Evolutionary conservation across 2,329 filamentous ascomycete genomes (phyloP).

Genomic region (Colletotrichum sidae): DNA sequence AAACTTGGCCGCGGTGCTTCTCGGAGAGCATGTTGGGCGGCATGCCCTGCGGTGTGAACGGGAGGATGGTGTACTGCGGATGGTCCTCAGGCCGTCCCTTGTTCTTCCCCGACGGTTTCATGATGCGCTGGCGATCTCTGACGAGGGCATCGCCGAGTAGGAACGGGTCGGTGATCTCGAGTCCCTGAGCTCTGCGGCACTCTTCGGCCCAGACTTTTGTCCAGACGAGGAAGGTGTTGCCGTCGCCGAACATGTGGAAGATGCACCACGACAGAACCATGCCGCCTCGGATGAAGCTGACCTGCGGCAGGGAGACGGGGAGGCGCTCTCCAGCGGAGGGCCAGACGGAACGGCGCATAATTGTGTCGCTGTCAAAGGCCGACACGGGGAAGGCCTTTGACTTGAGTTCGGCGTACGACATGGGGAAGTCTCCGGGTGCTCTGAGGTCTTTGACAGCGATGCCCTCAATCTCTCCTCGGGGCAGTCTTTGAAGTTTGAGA

Average conservation of each 20-base stretch:
- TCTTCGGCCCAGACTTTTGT: conserved; percentile 25
- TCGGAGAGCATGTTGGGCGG: conserved; percentile 12
- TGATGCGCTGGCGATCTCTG: conserved; percentile 18
- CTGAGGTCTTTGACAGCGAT: conserved; percentile 24
- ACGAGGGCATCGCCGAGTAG: conserved; percentile 15
- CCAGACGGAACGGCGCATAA: conserved; percentile 15
- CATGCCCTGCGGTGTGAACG: conserved; percentile 15
- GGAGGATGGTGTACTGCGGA: conserved; percentile 28
- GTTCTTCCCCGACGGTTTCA: conserved; percentile 6
- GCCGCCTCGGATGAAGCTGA: conserved; percentile 28
- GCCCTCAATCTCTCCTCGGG: conserved; percentile 1
- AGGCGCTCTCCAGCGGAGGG: conserved; percentile 6
- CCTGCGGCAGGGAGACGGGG: conserved; percentile 16
- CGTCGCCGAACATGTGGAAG: conserved; percentile 20
- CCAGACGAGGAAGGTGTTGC: conserved; percentile 18
- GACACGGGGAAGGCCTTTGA: conserved; percentile 20
- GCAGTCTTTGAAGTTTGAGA: conserved; percentile 18
- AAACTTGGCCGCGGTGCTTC: conserved; percentile 12
- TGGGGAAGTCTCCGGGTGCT: conserved; percentile 6
- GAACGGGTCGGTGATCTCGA: conserved; percentile 6
- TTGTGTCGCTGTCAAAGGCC: conserved; percentile 10
- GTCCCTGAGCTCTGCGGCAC: conserved; percentile 23
- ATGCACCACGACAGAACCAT: conserved; percentile 23
- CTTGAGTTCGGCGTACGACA: conserved; percentile 23
- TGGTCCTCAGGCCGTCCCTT: conserved; percentile 14